Percentiles rank a stretch among this genome's conserved stretches.
phyloP scores from a whole-genome alignment of 176 grass and related monocot genomes.

The Cenchrus purpureus region DNA sequence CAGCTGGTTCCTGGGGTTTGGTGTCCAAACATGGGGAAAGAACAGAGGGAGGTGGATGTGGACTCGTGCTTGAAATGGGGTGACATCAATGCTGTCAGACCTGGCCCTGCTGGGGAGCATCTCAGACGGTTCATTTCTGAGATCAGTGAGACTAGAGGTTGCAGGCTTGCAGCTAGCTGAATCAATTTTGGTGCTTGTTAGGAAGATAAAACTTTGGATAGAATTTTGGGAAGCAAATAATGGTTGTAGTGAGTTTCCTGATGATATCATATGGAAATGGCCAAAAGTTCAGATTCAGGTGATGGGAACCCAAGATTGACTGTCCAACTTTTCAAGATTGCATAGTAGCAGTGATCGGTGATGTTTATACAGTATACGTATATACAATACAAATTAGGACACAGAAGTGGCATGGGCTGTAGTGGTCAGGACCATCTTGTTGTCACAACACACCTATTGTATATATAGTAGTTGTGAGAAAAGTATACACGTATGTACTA shows the following conservation, averaged over 20 bases:
- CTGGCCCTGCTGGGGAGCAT: slow-evolving; percentile 40
- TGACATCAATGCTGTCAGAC: slow-evolving; percentile 43
- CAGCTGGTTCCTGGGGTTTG: background rate
- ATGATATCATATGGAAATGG: background rate
- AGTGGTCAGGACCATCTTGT: background rate
- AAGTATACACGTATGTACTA: background rate
- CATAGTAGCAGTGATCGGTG: background rate
- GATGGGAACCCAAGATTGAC: background rate
- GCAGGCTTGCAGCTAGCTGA: slow-evolving; percentile 39
- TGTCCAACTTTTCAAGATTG: background rate
- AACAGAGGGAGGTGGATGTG: background rate
- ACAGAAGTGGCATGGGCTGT: background rate
- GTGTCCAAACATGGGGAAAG: slow-evolving; percentile 41
- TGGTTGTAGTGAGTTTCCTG: background rate
- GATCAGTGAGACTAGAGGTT: slow-evolving; percentile 51
- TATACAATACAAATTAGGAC: background rate
- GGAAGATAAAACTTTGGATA: background rate
- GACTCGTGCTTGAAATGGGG: slow-evolving; percentile 44
- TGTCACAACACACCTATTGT: background rate
- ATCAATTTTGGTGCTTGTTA: background rate
- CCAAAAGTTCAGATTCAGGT: background rate
- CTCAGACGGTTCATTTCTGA: slow-evolving; percentile 47
- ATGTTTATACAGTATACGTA: background rate
- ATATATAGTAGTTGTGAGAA: background rate
- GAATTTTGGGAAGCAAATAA: background rate